Evolutionary conservation across 441 rosid species (phyloP).

Genomic region (Monsonia emarginata): DNA sequence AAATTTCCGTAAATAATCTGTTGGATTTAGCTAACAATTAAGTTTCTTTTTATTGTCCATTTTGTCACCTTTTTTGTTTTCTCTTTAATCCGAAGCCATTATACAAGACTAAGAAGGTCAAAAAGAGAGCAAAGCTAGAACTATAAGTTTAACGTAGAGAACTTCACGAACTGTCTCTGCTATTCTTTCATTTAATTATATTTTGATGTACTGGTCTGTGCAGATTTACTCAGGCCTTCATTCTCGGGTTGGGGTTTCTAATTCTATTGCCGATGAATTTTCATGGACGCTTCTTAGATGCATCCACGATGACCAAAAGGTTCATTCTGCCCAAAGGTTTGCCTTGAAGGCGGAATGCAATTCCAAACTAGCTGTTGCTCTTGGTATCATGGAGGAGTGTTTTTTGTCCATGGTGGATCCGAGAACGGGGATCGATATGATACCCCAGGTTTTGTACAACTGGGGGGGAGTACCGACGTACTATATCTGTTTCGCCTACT

Average conservation of each 20-base stretch:
- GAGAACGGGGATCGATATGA: constrained; percentile 91
- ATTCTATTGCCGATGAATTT: constrained; percentile 43
- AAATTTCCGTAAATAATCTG: not conserved
- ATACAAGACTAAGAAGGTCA: not conserved
- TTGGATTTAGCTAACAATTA: not conserved
- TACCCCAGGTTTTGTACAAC: constrained; percentile 81
- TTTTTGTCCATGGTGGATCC: constrained; percentile 92
- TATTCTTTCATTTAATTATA: constrained; percentile 8
- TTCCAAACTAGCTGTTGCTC: constrained; percentile 83
- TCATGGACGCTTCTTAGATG: constrained; percentile 84
- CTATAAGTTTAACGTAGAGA: not conserved
- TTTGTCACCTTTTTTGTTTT: not conserved
- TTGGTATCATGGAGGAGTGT: constrained; percentile 89
- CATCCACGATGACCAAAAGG: constrained; percentile 73
- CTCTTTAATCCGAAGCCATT: not conserved
- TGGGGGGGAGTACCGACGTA: constrained; percentile 55
- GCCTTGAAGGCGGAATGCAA: constrained; percentile 91
- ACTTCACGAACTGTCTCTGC: not conserved
- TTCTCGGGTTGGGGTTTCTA: constrained; percentile 58
- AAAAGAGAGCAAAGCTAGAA: not conserved
- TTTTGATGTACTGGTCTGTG: constrained; percentile 21
- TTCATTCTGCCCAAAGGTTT: constrained; percentile 58
- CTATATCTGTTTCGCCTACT: constrained; percentile 3
- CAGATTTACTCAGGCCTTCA: constrained; percentile 73
- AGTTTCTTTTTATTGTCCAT: not conserved